Conservation (phyloP, 331 rosid species). For the Pyracantha coccinea region DNA sequence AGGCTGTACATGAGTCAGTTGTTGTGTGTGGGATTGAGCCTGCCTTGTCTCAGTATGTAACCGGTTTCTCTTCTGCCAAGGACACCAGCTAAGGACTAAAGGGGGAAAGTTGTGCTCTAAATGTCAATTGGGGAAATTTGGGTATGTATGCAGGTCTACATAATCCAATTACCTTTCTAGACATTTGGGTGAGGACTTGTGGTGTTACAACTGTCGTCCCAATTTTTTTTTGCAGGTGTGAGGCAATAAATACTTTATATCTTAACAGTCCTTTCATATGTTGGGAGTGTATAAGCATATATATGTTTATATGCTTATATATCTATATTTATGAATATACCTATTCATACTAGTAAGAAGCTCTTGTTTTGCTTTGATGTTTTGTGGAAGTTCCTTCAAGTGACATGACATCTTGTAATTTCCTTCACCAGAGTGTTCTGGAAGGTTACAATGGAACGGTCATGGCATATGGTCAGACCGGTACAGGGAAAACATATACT, state of each 20-base stretch:
- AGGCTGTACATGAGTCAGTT: not conserved
- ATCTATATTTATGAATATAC: not conserved
- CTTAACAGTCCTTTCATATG: not conserved
- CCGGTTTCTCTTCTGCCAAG: not conserved
- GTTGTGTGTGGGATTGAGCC: not conserved
- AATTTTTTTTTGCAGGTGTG: not conserved
- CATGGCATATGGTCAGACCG: constrained; percentile 99
- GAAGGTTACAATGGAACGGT: constrained; percentile 97
- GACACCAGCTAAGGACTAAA: not conserved
- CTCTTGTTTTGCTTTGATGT: not conserved
- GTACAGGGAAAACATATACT: constrained; percentile 96
- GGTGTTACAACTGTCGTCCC: not conserved
- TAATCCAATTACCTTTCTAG: not conserved
- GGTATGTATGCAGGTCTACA: not conserved
- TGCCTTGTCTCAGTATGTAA: not conserved
- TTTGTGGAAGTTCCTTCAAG: constrained; percentile 17
- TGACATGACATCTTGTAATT: constrained; percentile 17
- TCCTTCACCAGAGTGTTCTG: constrained; percentile 67
- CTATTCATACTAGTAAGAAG: not conserved
- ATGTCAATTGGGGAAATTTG: not conserved
- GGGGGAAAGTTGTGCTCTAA: too few species aligned
- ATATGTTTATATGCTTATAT: too few species aligned
- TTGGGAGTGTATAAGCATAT: not conserved
- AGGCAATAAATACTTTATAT: not conserved
- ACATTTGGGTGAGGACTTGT: not conserved